Evolutionary conservation across 306 rosid species (phyloP).

Genomic region (Luffa aegyptiaca): DNA sequence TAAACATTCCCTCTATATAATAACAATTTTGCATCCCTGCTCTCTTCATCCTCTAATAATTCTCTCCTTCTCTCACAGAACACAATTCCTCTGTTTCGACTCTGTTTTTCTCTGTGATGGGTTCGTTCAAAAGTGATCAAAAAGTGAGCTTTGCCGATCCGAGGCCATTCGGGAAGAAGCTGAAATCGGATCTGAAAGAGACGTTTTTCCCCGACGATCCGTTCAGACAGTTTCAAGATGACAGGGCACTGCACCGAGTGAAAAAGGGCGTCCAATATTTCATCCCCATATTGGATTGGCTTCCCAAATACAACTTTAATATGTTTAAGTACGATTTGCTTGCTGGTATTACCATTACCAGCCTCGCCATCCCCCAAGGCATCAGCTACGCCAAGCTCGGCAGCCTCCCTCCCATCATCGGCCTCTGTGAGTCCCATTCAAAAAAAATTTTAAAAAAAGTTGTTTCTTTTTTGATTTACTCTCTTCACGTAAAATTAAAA

Average conservation of each 20-base stretch:
- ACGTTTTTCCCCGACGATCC: constrained; percentile 38
- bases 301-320: constrained; percentile 33
- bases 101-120: neutral
- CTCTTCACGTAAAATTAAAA: too few species aligned
- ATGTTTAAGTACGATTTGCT: constrained; percentile 42
- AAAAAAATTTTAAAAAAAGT: too few species aligned
- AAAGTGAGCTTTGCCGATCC: constrained; percentile 36
- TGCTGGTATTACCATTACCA: constrained; percentile 72
- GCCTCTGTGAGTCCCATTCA: constrained; percentile 47
- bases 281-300: constrained; percentile 62
- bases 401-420: constrained; percentile 53
- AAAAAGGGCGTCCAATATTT: constrained; percentile 40
- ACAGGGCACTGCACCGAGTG: neutral
- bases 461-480: neutral
- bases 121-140: neutral
- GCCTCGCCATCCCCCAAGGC: constrained; percentile 96
- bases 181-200: constrained; percentile 28
- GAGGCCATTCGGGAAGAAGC: constrained; percentile 18
- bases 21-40: neutral
- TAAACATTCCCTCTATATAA: neutral
- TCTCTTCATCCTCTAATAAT: neutral
- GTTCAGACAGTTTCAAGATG: constrained; percentile 30
- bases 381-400: constrained; percentile 82
- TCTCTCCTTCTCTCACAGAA: too few species aligned
- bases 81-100: neutral